These are phyloP conservation scores for Klebsormidium nitens DNA, from an alignment of 139 green algal genomes.

Conservation along the genomic window DNA sequence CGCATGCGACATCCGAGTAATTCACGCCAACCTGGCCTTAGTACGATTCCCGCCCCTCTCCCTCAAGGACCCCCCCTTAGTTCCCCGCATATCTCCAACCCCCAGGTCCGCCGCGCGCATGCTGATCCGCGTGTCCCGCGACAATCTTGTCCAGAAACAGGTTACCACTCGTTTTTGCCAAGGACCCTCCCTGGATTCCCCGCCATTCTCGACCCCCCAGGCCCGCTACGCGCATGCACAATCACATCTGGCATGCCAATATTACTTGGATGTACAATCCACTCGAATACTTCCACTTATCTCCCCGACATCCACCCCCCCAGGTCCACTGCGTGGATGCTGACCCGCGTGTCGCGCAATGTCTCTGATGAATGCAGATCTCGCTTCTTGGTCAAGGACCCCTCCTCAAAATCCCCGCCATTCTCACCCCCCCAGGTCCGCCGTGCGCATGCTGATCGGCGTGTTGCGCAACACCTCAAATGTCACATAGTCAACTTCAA, in stretches of 20 bases:
- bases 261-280: too few relatives aligned
- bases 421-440: constrained; percentile 21
- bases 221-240: constrained; percentile 65
- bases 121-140: constrained; percentile 60
- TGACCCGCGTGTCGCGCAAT: too few relatives aligned
- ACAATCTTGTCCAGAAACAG: constrained; percentile 33
- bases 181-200: neutral
- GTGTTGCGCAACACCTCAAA: constrained; percentile 54
- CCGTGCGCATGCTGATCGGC: constrained; percentile 67
- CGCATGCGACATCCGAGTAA: constrained; percentile 71
- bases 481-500: neutral
- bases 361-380: neutral
- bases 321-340: neutral
- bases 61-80: too few relatives aligned
- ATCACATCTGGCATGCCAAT: constrained; percentile 54
- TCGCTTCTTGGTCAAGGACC: neutral
- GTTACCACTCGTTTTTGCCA: neutral
- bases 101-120: constrained; percentile 63
- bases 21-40: too few relatives aligned
- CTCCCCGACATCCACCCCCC: neutral
- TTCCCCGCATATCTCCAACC: neutral
- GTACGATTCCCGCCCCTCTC: too few relatives aligned
- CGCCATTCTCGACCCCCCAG: too few relatives aligned
- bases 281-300: too few relatives aligned
- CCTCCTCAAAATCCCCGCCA: neutral